Conservation (phyloP, 306 rosid species). For the Alnus glutinosa region DNA sequence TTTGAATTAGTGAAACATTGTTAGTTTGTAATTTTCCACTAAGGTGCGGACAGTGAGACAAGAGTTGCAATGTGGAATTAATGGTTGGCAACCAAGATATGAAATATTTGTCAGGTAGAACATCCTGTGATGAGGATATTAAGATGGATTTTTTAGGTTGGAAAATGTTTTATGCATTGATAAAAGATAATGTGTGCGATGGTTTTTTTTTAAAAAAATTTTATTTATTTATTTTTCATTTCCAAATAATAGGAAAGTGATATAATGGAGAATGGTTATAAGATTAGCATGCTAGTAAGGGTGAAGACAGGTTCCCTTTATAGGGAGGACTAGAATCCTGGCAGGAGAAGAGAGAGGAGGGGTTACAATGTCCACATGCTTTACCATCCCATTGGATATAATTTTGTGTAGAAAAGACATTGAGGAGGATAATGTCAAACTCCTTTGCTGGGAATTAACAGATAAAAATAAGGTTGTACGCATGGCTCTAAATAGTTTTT, state of each 20-base stretch:
- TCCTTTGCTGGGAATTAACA: background rate
- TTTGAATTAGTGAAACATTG: background rate
- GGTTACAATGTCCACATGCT: background rate
- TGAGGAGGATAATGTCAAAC: background rate
- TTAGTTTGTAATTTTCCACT: background rate
- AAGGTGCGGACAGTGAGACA: background rate
- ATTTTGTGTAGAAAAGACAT: background rate
- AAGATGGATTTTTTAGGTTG: too few relatives aligned
- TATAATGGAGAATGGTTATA: background rate
- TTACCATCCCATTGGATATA: conserved; percentile 2
- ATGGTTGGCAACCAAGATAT: background rate
- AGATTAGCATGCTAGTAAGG: background rate
- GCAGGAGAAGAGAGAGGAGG: background rate
- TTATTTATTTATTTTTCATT: too few relatives aligned
- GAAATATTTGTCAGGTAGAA: too few relatives aligned
- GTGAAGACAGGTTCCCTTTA: background rate
- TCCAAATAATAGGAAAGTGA: too few relatives aligned
- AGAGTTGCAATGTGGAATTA: background rate
- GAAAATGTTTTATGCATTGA: too few relatives aligned
- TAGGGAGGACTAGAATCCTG: background rate
- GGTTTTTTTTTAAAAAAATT: background rate
- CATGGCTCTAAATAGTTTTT: too few relatives aligned
- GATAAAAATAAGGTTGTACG: background rate
- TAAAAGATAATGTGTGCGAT: background rate
- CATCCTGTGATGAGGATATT: too few relatives aligned